phyloP scores from a whole-genome alignment of 2,329 filamentous ascomycete species.

The Paracoccidioides lutzii region DNA sequence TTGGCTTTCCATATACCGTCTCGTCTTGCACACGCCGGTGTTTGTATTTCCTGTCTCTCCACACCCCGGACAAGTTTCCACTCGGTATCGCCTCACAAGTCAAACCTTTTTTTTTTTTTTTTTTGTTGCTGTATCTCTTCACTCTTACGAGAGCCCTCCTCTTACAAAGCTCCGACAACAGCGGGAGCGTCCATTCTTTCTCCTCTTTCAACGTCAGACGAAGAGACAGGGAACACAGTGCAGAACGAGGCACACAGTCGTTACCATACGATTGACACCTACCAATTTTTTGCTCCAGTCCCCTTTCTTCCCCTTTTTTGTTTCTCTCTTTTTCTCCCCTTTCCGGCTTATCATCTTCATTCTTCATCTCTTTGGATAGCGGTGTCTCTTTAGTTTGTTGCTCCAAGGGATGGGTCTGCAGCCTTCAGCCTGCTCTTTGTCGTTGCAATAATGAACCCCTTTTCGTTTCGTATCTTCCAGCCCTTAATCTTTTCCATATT shows the following conservation, averaged over 20 bases:
- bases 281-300: neutral
- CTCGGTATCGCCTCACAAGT: too few relatives aligned
- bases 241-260: neutral
- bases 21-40: too few relatives aligned
- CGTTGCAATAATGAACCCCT: conserved; percentile 12
- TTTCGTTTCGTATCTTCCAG: conserved; percentile 14
- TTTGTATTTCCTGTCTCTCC: too few relatives aligned
- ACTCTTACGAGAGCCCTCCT: too few relatives aligned
- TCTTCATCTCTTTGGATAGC: neutral
- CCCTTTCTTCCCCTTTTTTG: neutral
- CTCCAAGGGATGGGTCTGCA: conserved; percentile 8
- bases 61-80: too few relatives aligned
- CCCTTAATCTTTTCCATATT: conserved; percentile 18
- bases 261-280: neutral
- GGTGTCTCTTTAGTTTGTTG: neutral
- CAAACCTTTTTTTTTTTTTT: too few relatives aligned
- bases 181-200: too few relatives aligned
- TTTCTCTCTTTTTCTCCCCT: neutral
- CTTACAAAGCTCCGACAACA: too few relatives aligned
- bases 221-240: neutral
- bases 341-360: neutral
- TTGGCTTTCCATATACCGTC: too few relatives aligned
- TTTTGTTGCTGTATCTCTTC: too few relatives aligned
- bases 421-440: neutral
- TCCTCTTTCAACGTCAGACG: too few relatives aligned